These are phyloP conservation scores for Myxozyma monticola DNA, from an alignment of 805 yeast species.

Conservation along the genomic window DNA sequence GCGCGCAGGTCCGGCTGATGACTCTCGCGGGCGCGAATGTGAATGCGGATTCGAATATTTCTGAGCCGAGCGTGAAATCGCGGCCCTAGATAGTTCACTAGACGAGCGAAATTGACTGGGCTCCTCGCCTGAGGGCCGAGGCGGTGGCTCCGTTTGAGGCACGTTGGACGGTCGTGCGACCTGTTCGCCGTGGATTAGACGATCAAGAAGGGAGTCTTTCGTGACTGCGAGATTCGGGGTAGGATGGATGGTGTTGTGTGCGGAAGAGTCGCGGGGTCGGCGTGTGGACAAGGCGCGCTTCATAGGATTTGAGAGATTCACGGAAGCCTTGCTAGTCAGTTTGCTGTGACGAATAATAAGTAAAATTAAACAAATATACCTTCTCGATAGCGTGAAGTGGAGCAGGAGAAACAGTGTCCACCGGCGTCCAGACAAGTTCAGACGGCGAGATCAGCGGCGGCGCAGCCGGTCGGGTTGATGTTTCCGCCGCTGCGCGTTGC, in stretches of 20 bases:
- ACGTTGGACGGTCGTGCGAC: constrained; percentile 9
- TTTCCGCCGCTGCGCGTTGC: too few species aligned
- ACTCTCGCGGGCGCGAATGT: neutral
- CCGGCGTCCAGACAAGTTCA: constrained; percentile 6
- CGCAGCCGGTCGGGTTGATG: too few species aligned
- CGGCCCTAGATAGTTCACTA: neutral
- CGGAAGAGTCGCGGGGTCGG: neutral
- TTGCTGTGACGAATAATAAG: neutral
- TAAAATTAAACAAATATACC: neutral
- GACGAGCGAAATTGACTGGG: neutral
- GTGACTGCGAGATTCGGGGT: constrained; percentile 7
- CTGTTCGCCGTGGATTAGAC: constrained; percentile 21
- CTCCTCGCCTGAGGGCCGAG: neutral
- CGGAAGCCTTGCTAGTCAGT: constrained; percentile 2
- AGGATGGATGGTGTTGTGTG: neutral
- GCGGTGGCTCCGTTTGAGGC: neutral
- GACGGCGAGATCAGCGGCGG: constrained; percentile 13
- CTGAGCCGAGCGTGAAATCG: neutral
- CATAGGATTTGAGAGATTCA: constrained; percentile 7
- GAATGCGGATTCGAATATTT: neutral
- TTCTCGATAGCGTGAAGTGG: constrained; percentile 12
- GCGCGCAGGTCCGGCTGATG: neutral
- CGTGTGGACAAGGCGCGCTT: constrained; percentile 7
- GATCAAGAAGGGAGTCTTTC: constrained; percentile 24
- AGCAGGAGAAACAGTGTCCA: neutral